A percentile compares a stretch with the other conserved stretches of the same genome.
These are phyloP conservation scores for Suhomyces sp. DNA, from an alignment of 805 yeast species.

Conservation along the genomic window DNA sequence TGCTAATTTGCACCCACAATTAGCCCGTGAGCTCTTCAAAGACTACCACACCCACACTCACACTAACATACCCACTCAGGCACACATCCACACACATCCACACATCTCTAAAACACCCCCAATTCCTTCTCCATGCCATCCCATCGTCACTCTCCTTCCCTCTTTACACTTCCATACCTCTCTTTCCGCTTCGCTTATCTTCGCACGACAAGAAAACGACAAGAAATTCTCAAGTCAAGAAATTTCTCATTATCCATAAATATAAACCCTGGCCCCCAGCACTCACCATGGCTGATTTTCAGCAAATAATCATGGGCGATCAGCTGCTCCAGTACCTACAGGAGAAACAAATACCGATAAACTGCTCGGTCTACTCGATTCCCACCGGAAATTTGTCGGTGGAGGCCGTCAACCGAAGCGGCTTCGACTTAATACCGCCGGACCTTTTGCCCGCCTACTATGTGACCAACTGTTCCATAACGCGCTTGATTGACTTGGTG, in stretches of 20 bases:
- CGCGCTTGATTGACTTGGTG: slow-evolving; percentile 11
- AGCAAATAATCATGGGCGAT: slow-evolving; percentile 15
- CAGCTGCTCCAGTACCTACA: slow-evolving; percentile 17
- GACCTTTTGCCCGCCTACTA: slow-evolving; percentile 42
- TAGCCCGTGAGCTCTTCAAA: not conserved
- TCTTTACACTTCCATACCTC: not conserved
- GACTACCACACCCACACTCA: not conserved
- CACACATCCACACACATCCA: not conserved
- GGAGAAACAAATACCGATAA: slow-evolving; percentile 18
- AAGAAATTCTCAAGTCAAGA: not conserved
- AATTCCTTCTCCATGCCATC: not conserved
- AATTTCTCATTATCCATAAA: not conserved
- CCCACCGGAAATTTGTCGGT: slow-evolving; percentile 29
- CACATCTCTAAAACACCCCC: not conserved
- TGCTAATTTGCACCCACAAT: not conserved
- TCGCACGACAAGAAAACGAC: not conserved
- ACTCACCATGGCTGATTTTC: not conserved
- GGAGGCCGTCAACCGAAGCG: slow-evolving; percentile 16
- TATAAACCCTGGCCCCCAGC: not conserved
- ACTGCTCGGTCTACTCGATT: slow-evolving; percentile 40
- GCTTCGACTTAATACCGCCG: slow-evolving; percentile 7
- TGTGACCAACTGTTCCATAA: slow-evolving; percentile 43
- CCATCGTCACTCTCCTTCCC: too few species aligned
- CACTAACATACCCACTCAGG: not conserved
- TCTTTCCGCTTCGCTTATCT: not conserved